Base-by-base conservation (phyloP, 352 stramenopile genomes). In the Pythium dissotocum region DNA sequence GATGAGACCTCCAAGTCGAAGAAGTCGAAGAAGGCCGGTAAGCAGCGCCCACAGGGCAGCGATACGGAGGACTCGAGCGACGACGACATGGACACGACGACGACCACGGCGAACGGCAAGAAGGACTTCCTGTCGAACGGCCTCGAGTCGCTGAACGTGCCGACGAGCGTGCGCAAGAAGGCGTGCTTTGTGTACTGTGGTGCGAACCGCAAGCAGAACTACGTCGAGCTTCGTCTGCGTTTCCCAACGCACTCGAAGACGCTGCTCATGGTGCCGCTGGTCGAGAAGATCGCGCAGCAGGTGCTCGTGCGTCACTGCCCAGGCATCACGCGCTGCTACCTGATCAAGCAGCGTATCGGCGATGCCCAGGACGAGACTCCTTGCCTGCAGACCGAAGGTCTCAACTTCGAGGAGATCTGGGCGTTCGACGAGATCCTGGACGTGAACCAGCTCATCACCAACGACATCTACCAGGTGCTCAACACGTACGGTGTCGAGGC, bases 321-420 rank as follows among this genome's bases (percentile, higher is more conserved):
- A 10, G 83, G 87, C n/a, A 96, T 97, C 73, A 87, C 85, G 51
- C 87, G 87, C 33, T 97, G 87, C 73, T 96, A 95, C 79, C 67
- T 95, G 63, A 94, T 96, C 71, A 91, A 98, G 63, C 87, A 97
- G 77, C 87, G 87, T 38, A 69, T 96, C 14, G 83, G 85, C 33
- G 79, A 92, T 24, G 71, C 71, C 4, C 80, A 92, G 68, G 83
- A 96, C n/a, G 89, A 95, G 66, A 86, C 85, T 56, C 86, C 87
- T 21, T 94, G 88, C 49, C 76, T 96, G n/a, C 92, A 98, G 71
- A 98, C 93, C 4, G 97, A 98, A 61, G 98, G 98, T 70, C 93
- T 98, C 35, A 99, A 99, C 77, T 99, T 99, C 77, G 85, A 98
- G 69, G 97, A 98, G 62, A 97, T 99, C 53, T 99, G 98, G 97